A percentile compares a stretch with the other conserved stretches of the same genome.
These are phyloP conservation scores for Aspergillus hiratsukae DNA, from an alignment of 2,329 filamentous ascomycete species.

Conservation along the genomic window DNA sequence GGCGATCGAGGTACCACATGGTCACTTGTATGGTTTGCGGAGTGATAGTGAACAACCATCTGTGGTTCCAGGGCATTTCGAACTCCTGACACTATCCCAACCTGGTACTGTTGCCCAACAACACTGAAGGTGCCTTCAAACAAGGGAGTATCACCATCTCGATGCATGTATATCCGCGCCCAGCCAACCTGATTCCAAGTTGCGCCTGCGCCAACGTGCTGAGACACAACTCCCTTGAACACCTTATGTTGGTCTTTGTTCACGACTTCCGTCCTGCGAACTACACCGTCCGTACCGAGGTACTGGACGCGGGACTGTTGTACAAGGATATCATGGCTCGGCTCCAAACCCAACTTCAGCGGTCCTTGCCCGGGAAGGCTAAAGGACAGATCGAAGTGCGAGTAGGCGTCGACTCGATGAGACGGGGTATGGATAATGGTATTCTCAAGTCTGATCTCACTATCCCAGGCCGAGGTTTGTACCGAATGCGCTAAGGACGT, in stretches of 20 bases:
- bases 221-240: slow-evolving; percentile 2
- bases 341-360: slow-evolving; percentile 1
- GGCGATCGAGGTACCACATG: background rate
- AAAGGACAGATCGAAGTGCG: slow-evolving; percentile 5
- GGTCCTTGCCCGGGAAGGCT: background rate
- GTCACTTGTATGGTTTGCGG: no score
- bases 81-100: background rate
- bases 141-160: slow-evolving; percentile 5
- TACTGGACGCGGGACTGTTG: slow-evolving; percentile 6
- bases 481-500: slow-evolving; percentile 4
- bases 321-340: slow-evolving; percentile 9
- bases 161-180: slow-evolving; percentile 9
- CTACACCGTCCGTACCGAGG: background rate
- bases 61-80: background rate
- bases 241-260: background rate
- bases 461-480: background rate
- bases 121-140: slow-evolving; percentile 10
- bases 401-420: background rate
- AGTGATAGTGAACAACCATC: no score
- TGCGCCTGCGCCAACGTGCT: background rate
- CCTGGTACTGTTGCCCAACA: slow-evolving; percentile 1
- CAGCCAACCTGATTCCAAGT: slow-evolving; percentile 6
- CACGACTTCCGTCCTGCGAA: background rate
- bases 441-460: background rate
- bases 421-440: slow-evolving; percentile 1